Conservation (phyloP, 768 basidiomycete genomes). For the Psilocybe azurescens region DNA sequence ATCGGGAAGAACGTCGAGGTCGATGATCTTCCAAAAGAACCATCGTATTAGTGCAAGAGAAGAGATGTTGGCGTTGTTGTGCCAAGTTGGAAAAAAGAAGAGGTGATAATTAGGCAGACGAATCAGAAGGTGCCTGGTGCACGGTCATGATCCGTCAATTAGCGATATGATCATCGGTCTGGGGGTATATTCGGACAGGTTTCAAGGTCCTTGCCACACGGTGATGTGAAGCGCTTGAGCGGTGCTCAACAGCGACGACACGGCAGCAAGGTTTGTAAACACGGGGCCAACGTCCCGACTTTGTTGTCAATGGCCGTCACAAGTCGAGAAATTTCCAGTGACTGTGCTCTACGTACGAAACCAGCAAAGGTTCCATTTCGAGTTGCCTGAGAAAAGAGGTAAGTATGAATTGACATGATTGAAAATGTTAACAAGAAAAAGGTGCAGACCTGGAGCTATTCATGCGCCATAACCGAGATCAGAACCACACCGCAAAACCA, state of each 20-base stretch:
- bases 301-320: slow-evolving; percentile 3
- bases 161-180: neutral
- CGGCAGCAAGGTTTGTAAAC: neutral
- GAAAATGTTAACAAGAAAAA: neutral
- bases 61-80: too few species aligned
- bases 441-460: neutral
- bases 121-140: too few species aligned
- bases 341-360: neutral
- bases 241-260: neutral
- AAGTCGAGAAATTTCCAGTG: neutral
- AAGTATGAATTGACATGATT: neutral
- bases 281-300: neutral
- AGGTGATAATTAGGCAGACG: too few species aligned
- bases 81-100: too few species aligned
- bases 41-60: too few species aligned
- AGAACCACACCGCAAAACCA: neutral
- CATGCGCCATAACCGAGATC: neutral
- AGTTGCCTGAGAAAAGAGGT: neutral
- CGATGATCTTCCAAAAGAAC: too few species aligned
- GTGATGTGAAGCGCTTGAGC: neutral
- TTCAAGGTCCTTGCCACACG: neutral
- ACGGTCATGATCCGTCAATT: neutral
- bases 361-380: neutral
- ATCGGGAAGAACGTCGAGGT: too few species aligned
- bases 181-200: slow-evolving; percentile 1